Evolutionary conservation across 805 yeast genomes (phyloP).

Genomic region (Pichia nanzhaoensis): DNA sequence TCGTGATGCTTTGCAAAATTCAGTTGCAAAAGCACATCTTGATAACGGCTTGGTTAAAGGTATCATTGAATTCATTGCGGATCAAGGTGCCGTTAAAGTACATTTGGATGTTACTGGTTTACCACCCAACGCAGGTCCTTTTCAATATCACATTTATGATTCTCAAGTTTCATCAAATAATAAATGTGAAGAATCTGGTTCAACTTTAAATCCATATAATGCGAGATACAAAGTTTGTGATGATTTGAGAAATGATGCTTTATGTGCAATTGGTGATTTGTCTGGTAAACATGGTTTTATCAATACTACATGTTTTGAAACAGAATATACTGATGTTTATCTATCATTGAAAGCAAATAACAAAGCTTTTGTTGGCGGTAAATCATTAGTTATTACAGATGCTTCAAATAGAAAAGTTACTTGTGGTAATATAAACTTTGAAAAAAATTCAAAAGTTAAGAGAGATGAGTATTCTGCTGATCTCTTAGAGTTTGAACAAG

Average conservation of each 20-base stretch:
- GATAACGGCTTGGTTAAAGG: constrained; percentile 42
- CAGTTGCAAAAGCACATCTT: constrained; percentile 53
- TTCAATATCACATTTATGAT: constrained; percentile 63
- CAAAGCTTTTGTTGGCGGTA: constrained; percentile 54
- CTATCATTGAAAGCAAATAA: constrained; percentile 52
- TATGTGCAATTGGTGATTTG: constrained; percentile 68
- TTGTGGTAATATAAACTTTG: constrained; percentile 50
- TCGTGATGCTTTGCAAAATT: constrained; percentile 42
- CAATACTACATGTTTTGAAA: constrained; percentile 61
- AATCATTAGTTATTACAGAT: constrained; percentile 50
- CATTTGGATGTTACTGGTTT: constrained; percentile 66
- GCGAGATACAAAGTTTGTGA: constrained; percentile 48
- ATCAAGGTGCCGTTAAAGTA: constrained; percentile 51
- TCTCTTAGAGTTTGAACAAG: no score
- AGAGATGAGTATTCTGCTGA: constrained; percentile 14
- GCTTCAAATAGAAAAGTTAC: constrained; percentile 51
- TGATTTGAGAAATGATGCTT: constrained; percentile 41
- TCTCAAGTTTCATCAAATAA: constrained; percentile 43
- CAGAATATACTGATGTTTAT: constrained; percentile 57
- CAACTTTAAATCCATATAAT: constrained; percentile 57
- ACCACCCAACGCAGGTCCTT: constrained; percentile 62
- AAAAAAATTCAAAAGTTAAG: constrained; percentile 21
- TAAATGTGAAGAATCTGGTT: constrained; percentile 49
- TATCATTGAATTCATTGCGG: constrained; percentile 53
- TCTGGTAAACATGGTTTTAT: constrained; percentile 75